Evolutionary conservation across 2,329 filamentous ascomycete genomes (phyloP).

Genomic region (Alternaria alternata): DNA sequence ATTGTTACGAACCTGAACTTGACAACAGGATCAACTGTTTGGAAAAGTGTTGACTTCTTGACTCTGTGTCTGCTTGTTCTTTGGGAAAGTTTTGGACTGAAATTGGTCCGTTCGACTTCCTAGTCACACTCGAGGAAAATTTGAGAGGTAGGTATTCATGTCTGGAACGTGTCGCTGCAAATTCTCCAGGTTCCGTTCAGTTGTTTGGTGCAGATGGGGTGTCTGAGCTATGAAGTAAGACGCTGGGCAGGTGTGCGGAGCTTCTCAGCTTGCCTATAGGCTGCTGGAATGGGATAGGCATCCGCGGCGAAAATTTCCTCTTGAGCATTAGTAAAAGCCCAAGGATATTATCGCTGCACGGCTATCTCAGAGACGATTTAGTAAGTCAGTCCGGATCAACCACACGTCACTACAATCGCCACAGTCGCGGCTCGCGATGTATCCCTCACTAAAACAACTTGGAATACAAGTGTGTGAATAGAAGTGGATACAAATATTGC

Average conservation of each 20-base stretch:
- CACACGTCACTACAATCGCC: not conserved
- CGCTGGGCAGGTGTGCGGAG: not conserved
- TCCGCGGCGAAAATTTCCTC: not conserved
- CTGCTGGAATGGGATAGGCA: not conserved
- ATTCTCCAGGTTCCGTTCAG: not conserved
- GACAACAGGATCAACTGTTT: too few species aligned
- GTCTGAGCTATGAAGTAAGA: not conserved
- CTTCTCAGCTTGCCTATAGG: not conserved
- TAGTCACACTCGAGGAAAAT: not conserved
- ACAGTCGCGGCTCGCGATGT: not conserved
- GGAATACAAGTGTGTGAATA: not conserved
- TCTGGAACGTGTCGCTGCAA: not conserved
- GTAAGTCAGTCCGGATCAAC: not conserved
- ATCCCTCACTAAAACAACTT: not conserved
- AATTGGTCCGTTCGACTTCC: not conserved
- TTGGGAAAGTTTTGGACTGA: not conserved
- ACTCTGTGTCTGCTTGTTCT: not conserved
- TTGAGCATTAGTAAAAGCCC: not conserved
- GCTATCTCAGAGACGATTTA: not conserved
- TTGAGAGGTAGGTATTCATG: not conserved
- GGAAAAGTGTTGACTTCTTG: not conserved
- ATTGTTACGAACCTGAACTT: not conserved
- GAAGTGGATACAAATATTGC: not conserved
- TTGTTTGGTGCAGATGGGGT: not conserved
- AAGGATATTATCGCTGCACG: not conserved